Evolutionary conservation across 306 rosid species (phyloP), one percentile per base, ranked within the genome.

Genomic region (Arachis hypogaea): DNA sequence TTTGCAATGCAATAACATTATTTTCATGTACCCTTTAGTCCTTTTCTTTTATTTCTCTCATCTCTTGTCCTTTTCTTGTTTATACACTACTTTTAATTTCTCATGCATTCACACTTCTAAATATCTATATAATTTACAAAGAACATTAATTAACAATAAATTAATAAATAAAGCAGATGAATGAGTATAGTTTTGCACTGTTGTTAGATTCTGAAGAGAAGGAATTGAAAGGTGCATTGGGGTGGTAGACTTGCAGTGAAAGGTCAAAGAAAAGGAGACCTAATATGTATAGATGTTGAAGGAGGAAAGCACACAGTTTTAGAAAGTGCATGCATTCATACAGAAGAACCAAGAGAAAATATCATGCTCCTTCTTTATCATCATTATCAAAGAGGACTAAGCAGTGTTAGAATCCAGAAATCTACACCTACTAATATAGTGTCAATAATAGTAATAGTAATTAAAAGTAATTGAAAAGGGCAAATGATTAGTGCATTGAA

Each of bases 401-500:
- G 42, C 7, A 12, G 29, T 52, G 58, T n/a, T 18, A 41, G 61
- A 65, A 59, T 46, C 8, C 14, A 29, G 28, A 28, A 74, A 81
- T 63, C 75, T 59, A 49, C 22, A 12, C 0, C 45, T 56, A 45
- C 38, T 33, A 33, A 33, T 33, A 33, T 33, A 33, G 0, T 33
- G 38, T 29, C 28, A 42, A 59, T 65, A 36, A 10, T 49, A 49
- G 38, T 49, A 3, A 49, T 40, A 33, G 38, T 33, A 33, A 33
- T 59, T 59, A 68, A 76, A 68, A 68, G 50, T 59, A 68, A 16
- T 76, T 11, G 47, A 68, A 47, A 33, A 54, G 18, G 64, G 70
- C 68, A 68, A 68, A 74, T 80, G 75, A 80, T 68, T 74, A 36
- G 38, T 6, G 58, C 10, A 62, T 68, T 80, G 83, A 80, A 80